These are phyloP conservation scores for Lipomyces sp. DNA, from an alignment of 805 yeast genomes.

Conservation along the genomic window DNA sequence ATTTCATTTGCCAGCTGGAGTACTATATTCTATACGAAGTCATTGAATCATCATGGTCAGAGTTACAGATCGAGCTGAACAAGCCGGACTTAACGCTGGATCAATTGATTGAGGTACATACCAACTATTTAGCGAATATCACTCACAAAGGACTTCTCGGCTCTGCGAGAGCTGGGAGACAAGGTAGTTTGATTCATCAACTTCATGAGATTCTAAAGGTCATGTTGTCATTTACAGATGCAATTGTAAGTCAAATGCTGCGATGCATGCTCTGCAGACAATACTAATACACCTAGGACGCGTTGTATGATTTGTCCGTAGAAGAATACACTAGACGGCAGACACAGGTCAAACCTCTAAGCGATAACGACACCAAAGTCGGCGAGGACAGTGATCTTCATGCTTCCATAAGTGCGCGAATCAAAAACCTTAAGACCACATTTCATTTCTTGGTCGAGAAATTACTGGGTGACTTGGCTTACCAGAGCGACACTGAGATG, in stretches of 20 bases:
- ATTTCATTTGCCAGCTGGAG: constrained; percentile 46
- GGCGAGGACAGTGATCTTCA: constrained; percentile 25
- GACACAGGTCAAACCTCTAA: constrained; percentile 6
- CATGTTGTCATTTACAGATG: constrained; percentile 40
- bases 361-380: not conserved
- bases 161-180: constrained; percentile 35
- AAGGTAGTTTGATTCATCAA: constrained; percentile 38
- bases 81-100: constrained; percentile 45
- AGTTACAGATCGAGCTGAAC: constrained; percentile 40
- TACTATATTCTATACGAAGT: constrained; percentile 46
- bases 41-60: constrained; percentile 48
- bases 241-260: constrained; percentile 13
- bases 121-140: constrained; percentile 43
- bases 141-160: constrained; percentile 45
- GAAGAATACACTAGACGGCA: constrained; percentile 37
- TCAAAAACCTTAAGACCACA: constrained; percentile 31
- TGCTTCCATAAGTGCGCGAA: constrained; percentile 26
- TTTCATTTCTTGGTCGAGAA: constrained; percentile 39
- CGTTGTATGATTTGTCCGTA: constrained; percentile 39
- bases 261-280: not conserved
- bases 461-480: constrained; percentile 41
- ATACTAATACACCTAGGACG: constrained; percentile 11
- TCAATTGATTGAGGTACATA: constrained; percentile 45
- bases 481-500: constrained; percentile 45
- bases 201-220: constrained; percentile 45